Evolutionary conservation across 495 filamentous ascomycete species (phyloP).

Genomic region (Hypoxylon rickii): DNA sequence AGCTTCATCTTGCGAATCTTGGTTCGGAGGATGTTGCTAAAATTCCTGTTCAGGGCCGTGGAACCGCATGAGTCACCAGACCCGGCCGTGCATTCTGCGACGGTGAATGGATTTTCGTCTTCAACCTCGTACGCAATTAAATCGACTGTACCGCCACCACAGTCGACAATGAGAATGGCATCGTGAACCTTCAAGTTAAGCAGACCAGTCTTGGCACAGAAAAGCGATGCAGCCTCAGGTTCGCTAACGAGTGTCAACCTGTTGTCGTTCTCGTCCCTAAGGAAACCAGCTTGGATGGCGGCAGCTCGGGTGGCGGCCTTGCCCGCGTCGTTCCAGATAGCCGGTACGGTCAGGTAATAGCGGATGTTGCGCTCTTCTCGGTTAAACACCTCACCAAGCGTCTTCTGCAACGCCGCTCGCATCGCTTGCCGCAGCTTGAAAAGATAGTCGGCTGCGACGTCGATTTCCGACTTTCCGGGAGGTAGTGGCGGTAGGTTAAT

Average conservation of each 20-base stretch:
- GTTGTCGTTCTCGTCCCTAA: slow-evolving; percentile 77
- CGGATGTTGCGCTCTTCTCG: slow-evolving; percentile 75
- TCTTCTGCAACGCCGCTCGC: slow-evolving; percentile 74
- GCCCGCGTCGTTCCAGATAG: slow-evolving; percentile 78
- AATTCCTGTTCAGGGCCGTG: slow-evolving; percentile 74
- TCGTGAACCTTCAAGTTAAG: slow-evolving; percentile 76
- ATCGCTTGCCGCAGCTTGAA: slow-evolving; percentile 77
- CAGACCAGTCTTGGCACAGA: slow-evolving; percentile 74
- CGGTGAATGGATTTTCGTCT: slow-evolving; percentile 74
- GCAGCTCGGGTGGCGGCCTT: slow-evolving; percentile 74
- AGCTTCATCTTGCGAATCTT: slow-evolving; percentile 82
- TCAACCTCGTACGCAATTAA: slow-evolving; percentile 79
- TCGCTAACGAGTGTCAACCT: slow-evolving; percentile 72
- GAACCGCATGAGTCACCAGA: slow-evolving; percentile 77
- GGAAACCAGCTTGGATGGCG: slow-evolving; percentile 74
- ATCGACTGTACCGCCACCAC: slow-evolving; percentile 76
- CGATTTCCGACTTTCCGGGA: slow-evolving; percentile 76
- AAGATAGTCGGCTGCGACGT: slow-evolving; percentile 76
- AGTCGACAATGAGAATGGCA: slow-evolving; percentile 75
- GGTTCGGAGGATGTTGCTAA: slow-evolving; percentile 73
- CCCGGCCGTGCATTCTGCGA: slow-evolving; percentile 74
- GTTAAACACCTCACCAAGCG: slow-evolving; percentile 76
- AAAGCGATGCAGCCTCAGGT: slow-evolving; percentile 73
- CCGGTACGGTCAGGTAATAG: slow-evolving; percentile 74
- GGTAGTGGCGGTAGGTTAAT: slow-evolving; percentile 78